Base-by-base conservation (phyloP, 805 yeast species). In the Yarrowia sp. region DNA sequence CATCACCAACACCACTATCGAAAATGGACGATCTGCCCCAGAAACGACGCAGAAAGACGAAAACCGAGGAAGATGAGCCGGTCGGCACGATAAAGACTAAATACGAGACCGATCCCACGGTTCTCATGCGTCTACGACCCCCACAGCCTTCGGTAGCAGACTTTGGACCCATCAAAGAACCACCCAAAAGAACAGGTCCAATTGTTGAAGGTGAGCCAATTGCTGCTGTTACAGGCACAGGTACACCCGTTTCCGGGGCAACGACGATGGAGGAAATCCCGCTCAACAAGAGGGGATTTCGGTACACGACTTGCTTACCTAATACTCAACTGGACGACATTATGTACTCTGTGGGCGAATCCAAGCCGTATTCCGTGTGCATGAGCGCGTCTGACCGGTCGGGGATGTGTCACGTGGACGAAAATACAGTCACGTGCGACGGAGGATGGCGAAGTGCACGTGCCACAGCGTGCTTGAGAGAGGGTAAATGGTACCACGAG, bases 391-490 rank as follows among this genome's bases (percentile, higher is more conserved):
- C 88, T 73, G 98, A 93, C 77, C 79, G 91, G 70, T 84, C 94
- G 0, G 84, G 49, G 2, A 56, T 56, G 64, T 56, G 64, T 11
- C 64, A 56, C 42, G 64, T 56, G 64, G 64, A 56, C 36, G 64
- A 42, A 8, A 56, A 56, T n/a, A 42, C 64, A 8, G 64, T 88
- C 0, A 84, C 90, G 0, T 85, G 91, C 0, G 78, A 79, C 5
- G 83, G 81, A 65, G 98, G 98, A 0, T 95, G 97, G 92, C 81
- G 95, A 71, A 86, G 91, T 42, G 86, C 86, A 0, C 79, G 97
- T 58, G 83, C 92, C 5, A 92, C 89, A 76, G 86, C 89, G 1
- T 87, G 91, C 1, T 82, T 94, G 11, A 81, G 89, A 36, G 93
- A 90, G 72, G 99, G 98, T 0, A 78, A 77, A 16, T 89, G 90